Percentiles rank a stretch among this genome's conserved stretches.
Conservation (phyloP, 2,329 filamentous ascomycete species). For the Curvularia hawaiiensis region DNA sequence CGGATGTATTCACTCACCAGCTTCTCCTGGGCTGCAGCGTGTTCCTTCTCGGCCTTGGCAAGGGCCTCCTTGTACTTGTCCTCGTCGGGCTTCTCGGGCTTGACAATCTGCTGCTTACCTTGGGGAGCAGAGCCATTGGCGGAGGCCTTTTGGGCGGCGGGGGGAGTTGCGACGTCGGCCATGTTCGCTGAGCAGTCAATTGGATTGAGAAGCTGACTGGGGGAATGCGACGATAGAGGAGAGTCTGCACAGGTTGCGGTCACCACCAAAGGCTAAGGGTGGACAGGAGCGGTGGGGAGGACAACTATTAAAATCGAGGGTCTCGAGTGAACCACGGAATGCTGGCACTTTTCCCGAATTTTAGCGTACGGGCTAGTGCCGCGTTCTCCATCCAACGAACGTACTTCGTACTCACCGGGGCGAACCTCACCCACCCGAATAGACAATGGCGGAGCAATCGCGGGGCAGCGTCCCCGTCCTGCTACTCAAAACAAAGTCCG, state of each 20-base stretch:
- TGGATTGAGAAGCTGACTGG: constrained; percentile 22
- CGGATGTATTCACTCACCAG: constrained; percentile 55
- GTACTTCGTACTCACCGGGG: constrained; percentile 4
- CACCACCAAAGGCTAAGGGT: constrained; percentile 13
- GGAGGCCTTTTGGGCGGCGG: constrained; percentile 43
- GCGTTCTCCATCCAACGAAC: constrained; percentile 12
- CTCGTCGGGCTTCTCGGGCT: constrained; percentile 87
- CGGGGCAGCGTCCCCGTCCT: constrained; percentile 60
- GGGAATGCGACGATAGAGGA: constrained; percentile 17
- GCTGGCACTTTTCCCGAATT: constrained; percentile 31
- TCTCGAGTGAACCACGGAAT: constrained; percentile 22
- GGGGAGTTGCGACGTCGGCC: constrained; percentile 47
- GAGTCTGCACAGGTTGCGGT: constrained; percentile 7
- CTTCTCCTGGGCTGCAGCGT: constrained; percentile 75
- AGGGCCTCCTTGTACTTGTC: constrained; percentile 80
- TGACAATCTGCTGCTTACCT: constrained; percentile 53
- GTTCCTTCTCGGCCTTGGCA: constrained; percentile 83
- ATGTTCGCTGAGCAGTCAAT: constrained; percentile 33
- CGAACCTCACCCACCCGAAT: constrained; percentile 15
- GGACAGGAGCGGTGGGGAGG: constrained; percentile 17
- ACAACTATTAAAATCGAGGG: constrained; percentile 34
- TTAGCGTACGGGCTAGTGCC: constrained; percentile 19
- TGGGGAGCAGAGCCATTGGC: constrained; percentile 37
- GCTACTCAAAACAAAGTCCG: constrained; percentile 78
- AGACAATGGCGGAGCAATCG: constrained; percentile 31